Conservation (phyloP, 108 stramenopile species). For the Chaetoceros muelleri region DNA sequence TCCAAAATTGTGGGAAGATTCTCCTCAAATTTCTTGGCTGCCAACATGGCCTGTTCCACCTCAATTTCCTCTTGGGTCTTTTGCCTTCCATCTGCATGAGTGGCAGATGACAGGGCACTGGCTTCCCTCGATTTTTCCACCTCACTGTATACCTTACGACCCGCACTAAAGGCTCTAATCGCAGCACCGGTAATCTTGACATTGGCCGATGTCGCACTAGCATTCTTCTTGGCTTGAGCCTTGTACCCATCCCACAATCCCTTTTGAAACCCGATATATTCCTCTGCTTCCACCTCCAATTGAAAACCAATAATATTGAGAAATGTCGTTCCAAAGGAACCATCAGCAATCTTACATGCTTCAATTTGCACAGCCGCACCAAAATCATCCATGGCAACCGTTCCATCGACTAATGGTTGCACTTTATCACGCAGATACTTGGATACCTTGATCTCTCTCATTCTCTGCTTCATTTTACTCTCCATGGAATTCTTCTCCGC, state of each 20-base stretch:
- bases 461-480: constrained; percentile 52
- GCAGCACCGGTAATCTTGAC: constrained; percentile 57
- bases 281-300: constrained; percentile 60
- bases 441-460: constrained; percentile 64
- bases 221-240: constrained; percentile 48
- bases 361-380: constrained; percentile 43
- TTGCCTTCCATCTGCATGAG: constrained; percentile 7
- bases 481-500: constrained; percentile 8
- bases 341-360: constrained; percentile 61
- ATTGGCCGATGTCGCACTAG: constrained; percentile 35
- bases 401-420: constrained; percentile 39
- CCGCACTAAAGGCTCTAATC: constrained; percentile 53
- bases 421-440: constrained; percentile 53
- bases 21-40: constrained; percentile 47
- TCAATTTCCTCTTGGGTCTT: constrained; percentile 22
- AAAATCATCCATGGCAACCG: constrained; percentile 60
- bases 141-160: constrained; percentile 61
- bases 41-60: constrained; percentile 46
- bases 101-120: neutral
- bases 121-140: constrained; percentile 39
- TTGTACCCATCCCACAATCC: constrained; percentile 57
- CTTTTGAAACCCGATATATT: constrained; percentile 65
- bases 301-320: constrained; percentile 67
- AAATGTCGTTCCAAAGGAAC: constrained; percentile 59
- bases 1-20: constrained; percentile 65